Evolutionary conservation across 371 early-diverging fungal species (phyloP).

Genomic region (Rhizopus sp.): DNA sequence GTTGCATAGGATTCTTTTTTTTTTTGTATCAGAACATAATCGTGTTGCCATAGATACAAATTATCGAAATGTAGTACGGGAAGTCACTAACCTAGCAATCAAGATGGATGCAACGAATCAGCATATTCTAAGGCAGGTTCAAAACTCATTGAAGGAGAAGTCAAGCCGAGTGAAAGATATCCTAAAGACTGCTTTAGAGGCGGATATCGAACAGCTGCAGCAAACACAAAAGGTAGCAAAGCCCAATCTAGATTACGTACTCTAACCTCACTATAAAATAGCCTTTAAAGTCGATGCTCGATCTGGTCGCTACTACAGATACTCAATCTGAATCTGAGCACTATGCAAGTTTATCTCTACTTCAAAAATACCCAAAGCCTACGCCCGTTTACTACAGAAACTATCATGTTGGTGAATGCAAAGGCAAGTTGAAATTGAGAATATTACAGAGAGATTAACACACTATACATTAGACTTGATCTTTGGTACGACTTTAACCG

Average conservation of each 20-base stretch:
- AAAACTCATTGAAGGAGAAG: constrained; percentile 18
- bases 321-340: constrained; percentile 12
- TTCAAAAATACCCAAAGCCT: constrained; percentile 13
- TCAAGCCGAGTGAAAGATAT: constrained; percentile 15
- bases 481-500: constrained; percentile 59
- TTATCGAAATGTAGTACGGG: constrained; percentile 34
- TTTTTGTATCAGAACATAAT: not conserved
- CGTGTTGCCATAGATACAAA: constrained; percentile 15
- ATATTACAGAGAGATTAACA: not conserved
- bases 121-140: constrained; percentile 22
- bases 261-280: not conserved
- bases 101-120: constrained; percentile 27
- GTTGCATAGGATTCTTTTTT: not conserved
- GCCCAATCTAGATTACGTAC: not conserved
- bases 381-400: constrained; percentile 25
- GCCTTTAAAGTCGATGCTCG: constrained; percentile 8
- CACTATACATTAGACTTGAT: constrained; percentile 47
- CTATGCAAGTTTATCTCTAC: constrained; percentile 6
- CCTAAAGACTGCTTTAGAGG: constrained; percentile 14
- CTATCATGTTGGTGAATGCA: constrained; percentile 34
- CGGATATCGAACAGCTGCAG: constrained; percentile 15
- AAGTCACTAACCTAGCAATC: constrained; percentile 20
- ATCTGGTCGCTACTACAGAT: constrained; percentile 6
- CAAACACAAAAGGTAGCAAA: constrained; percentile 14
- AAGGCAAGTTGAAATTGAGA: constrained; percentile 17